Percentiles rank a stretch among this genome's conserved stretches.
These are phyloP conservation scores for Aspergillus pseudoviridinutans DNA, from an alignment of 2,329 filamentous ascomycete genomes.

Conservation along the genomic window DNA sequence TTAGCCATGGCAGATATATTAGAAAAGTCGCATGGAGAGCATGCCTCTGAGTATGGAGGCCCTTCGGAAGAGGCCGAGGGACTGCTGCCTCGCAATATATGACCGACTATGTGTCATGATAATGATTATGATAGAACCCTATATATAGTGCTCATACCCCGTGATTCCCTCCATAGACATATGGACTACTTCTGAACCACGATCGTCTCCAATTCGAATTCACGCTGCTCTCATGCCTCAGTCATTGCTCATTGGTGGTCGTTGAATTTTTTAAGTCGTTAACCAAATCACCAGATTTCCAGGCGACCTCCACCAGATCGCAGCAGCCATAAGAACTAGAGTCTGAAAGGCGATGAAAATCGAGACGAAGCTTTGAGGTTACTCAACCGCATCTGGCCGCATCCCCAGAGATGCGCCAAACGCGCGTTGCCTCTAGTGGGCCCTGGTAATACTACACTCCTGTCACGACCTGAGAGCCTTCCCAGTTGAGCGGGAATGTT, in stretches of 20 bases:
- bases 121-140: neutral
- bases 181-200: neutral
- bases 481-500: no score
- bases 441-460: neutral
- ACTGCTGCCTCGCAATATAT: conserved; percentile 16
- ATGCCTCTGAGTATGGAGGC: conserved; percentile 4
- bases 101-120: conserved; percentile 3
- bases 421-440: neutral
- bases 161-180: neutral
- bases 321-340: neutral
- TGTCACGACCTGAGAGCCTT: no score
- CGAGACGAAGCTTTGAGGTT: neutral
- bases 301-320: neutral
- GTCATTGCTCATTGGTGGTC: neutral
- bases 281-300: neutral
- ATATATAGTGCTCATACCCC: neutral
- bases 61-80: conserved; percentile 27
- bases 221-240: neutral
- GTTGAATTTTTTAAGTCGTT: neutral
- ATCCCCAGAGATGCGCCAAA: neutral
- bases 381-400: neutral
- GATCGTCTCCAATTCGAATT: neutral
- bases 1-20: conserved; percentile 29
- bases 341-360: neutral
- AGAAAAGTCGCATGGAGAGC: conserved; percentile 13